Conservation (phyloP, 2,329 filamentous ascomycete species). For the Nemania serpens region DNA sequence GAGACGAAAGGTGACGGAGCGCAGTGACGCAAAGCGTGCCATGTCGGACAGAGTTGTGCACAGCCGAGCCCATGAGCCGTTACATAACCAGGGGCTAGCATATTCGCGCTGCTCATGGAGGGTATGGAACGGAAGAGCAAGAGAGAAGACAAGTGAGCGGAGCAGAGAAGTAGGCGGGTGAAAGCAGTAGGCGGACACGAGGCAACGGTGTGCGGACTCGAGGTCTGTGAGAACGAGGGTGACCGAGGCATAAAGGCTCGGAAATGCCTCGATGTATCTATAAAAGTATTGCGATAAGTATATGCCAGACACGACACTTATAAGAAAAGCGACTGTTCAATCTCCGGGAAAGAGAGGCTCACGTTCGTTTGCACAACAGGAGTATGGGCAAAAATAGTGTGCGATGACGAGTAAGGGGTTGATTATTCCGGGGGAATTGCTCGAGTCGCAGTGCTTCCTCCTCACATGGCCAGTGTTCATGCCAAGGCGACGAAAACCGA, state of each 20-base stretch:
- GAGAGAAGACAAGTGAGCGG: conserved; percentile 30
- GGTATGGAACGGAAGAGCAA: conserved; percentile 26
- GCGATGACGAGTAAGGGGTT: neutral
- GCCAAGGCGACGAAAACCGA: conserved; percentile 30
- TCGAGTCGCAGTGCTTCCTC: conserved; percentile 26
- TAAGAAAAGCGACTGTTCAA: neutral
- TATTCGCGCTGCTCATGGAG: conserved; percentile 27
- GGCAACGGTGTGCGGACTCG: neutral
- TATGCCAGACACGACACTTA: neutral
- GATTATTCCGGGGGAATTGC: neutral
- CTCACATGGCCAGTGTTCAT: conserved; percentile 35
- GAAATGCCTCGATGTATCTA: neutral
- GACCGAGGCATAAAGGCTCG: neutral
- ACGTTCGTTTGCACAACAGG: conserved; percentile 15
- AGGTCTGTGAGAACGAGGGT: neutral
- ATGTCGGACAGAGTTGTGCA: conserved; percentile 31
- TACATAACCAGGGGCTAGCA: neutral
- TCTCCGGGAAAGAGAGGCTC: neutral
- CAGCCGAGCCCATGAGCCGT: conserved; percentile 28
- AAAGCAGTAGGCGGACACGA: neutral
- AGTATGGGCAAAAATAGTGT: neutral
- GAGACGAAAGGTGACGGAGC: conserved; percentile 27
- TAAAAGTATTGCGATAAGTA: neutral
- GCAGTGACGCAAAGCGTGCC: conserved; percentile 29
- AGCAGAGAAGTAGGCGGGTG: neutral